Percentiles rank a stretch among this genome's conserved stretches.
Evolutionary conservation across 306 rosid species (phyloP).

Genomic region (Cicer arietinum): DNA sequence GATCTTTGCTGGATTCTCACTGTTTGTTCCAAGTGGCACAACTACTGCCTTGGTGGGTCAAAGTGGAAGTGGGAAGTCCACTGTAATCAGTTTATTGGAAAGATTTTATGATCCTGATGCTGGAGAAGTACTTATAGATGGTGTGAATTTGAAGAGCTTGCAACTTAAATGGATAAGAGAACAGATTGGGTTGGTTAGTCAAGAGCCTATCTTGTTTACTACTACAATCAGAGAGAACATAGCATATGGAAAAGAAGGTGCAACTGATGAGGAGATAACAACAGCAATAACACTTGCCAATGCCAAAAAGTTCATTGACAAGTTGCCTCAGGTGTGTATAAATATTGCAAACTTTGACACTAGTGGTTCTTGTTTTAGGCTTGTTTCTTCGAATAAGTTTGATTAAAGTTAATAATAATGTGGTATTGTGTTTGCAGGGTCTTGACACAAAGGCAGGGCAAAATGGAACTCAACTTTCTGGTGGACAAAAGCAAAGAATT

Average conservation of each 20-base stretch:
- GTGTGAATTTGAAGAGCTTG: slow-evolving; percentile 64
- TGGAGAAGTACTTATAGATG: slow-evolving; percentile 84
- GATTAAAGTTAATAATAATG: neutral
- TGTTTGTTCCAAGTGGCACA: slow-evolving; percentile 66
- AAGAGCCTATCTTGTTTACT: slow-evolving; percentile 81
- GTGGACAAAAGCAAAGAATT: slow-evolving; percentile 96
- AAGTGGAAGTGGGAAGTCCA: slow-evolving; percentile 96
- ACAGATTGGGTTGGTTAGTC: slow-evolving; percentile 84
- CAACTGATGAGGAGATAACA: slow-evolving; percentile 70
- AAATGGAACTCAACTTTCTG: slow-evolving; percentile 91
- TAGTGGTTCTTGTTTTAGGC: neutral
- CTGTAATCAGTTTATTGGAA: slow-evolving; percentile 74
- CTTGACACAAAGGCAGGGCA: slow-evolving; percentile 84
- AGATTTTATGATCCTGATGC: slow-evolving; percentile 89
- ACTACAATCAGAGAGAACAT: slow-evolving; percentile 75
- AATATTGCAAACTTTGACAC: slow-evolving; percentile 8
- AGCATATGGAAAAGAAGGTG: slow-evolving; percentile 81
- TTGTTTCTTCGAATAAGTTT: neutral
- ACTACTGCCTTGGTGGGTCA: slow-evolving; percentile 90
- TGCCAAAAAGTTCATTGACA: slow-evolving; percentile 91
- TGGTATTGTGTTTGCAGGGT: slow-evolving; percentile 58
- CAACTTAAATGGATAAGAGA: slow-evolving; percentile 75
- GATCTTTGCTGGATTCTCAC: slow-evolving; percentile 81
- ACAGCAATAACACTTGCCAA: slow-evolving; percentile 73
- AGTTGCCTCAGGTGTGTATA: slow-evolving; percentile 60